Base-by-base conservation (phyloP, 148 eudicot genomes). In the Rhododendron griersonianum region DNA sequence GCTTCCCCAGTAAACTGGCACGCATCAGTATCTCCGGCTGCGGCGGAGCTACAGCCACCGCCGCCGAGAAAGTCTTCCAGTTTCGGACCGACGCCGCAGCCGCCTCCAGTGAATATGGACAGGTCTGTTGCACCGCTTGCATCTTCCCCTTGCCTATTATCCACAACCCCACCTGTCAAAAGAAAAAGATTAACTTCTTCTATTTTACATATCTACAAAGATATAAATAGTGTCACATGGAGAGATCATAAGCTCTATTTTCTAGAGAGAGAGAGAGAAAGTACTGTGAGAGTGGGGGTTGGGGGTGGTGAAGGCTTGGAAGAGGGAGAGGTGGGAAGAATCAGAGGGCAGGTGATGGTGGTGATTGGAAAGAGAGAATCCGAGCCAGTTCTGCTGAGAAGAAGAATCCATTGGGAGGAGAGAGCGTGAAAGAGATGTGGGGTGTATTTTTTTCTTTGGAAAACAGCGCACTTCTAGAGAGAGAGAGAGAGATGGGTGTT, bases 31-130 rank as follows among this genome's bases (percentile, higher is more conserved):
- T 83, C 78, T 10, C 84, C 83, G 19, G 79, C 51, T 35, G 84
- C 77, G 1, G 63, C 63, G 23, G 82, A 30, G 83, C 35, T 78
- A 25, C 74, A 25, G 74, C 79, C 83, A 8, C 91, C 47, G 19
- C 78, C 86, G 44, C 93, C 90, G 30, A 91, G 86, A 53, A 91
- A 91, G 78, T 91, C 91, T 74, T 90, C 93, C 9, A 91, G 93
- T 81, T 90, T 91, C 0, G 93, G 93, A 14, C 87, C 88, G 3
- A 76, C 86, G 15, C 88, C 87, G 9, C 80, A 85, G 35, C 87
- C 87, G 3, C 71, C 87, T 13, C 85, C 82, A 18, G 86, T 45
- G 65, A 84, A 47, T 3, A 84, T 81, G 11, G 87, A 50, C 33
- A 83, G 79, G 80, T 86, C 87, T 57, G 84, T 45, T 80, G 80